A percentile compares a stretch with the other conserved stretches of the same genome.
Conservation (phyloP, 768 basidiomycete genomes). For the Mycena amicta region DNA sequence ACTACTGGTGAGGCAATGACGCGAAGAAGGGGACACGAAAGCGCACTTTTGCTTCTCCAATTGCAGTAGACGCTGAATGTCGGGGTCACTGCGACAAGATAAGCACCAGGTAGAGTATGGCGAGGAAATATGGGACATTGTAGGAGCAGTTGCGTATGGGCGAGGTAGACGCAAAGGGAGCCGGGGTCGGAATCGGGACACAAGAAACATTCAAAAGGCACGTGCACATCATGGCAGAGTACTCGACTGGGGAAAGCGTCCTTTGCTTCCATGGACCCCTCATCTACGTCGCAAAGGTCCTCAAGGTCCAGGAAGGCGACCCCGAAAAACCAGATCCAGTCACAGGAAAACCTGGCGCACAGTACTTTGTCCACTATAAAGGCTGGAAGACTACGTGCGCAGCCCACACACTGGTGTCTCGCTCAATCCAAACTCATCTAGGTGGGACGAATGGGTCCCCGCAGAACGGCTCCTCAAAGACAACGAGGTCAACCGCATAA, state of each 20-base stretch:
- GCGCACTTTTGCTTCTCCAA: constrained; percentile 10
- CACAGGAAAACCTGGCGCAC: constrained; percentile 66
- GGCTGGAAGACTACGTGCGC: constrained; percentile 97
- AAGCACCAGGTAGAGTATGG: not conserved
- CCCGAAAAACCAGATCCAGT: constrained; percentile 67
- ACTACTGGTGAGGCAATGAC: not conserved
- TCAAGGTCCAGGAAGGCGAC: constrained; percentile 51
- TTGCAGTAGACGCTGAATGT: constrained; percentile 8
- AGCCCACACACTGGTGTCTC: not conserved
- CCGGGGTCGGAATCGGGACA: not conserved
- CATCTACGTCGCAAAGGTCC: constrained; percentile 94
- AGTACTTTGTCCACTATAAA: constrained; percentile 98
- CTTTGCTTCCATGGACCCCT: constrained; percentile 95
- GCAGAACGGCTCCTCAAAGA: constrained; percentile 77
- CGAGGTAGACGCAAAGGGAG: not conserved
- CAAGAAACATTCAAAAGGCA: constrained; percentile 11
- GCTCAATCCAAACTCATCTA: constrained; percentile 32
- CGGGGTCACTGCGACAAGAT: constrained; percentile 8
- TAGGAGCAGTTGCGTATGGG: not conserved
- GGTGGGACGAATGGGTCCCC: constrained; percentile 99
- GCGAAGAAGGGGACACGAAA: not conserved
- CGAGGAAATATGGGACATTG: constrained; percentile 2
- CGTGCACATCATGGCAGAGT: constrained; percentile 35
- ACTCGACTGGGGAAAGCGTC: constrained; percentile 71
- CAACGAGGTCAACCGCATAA: constrained; percentile 76